These are phyloP conservation scores for Candida khao-thaluensis DNA, from an alignment of 805 yeast species.

Conservation along the genomic window DNA sequence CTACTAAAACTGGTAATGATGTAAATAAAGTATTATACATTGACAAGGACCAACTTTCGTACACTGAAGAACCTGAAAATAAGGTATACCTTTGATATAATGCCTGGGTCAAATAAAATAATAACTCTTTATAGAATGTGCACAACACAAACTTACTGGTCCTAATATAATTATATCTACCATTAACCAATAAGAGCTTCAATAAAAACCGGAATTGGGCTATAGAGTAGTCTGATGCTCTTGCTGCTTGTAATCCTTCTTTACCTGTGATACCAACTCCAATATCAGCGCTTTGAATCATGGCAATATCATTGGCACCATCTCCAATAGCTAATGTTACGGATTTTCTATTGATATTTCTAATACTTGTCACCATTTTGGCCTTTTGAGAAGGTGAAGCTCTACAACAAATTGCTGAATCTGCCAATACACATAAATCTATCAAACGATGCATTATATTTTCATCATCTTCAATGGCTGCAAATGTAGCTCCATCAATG, in stretches of 20 bases:
- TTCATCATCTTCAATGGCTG: constrained; percentile 69
- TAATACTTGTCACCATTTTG: constrained; percentile 75
- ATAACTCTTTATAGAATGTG: constrained; percentile 90
- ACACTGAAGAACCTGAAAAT: constrained; percentile 90
- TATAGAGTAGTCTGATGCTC: constrained; percentile 91
- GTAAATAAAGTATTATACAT: constrained; percentile 97
- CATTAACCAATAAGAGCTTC: constrained; percentile 87
- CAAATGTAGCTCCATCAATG: constrained; percentile 87
- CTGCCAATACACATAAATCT: constrained; percentile 82
- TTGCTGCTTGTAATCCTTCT: constrained; percentile 95
- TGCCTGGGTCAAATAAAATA: constrained; percentile 86
- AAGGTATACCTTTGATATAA: constrained; percentile 81
- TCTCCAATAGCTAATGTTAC: constrained; percentile 97
- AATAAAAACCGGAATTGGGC: constrained; percentile 88
- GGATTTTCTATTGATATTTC: constrained; percentile 60
- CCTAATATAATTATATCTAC: constrained; percentile 90
- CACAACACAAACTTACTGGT: constrained; percentile 89
- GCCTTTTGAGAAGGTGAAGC: constrained; percentile 98
- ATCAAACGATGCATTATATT: constrained; percentile 72
- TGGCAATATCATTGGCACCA: constrained; percentile 98
- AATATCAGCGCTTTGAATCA: constrained; percentile 98
- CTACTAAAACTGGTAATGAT: constrained; percentile 82
- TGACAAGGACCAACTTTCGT: constrained; percentile 94
- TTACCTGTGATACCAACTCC: constrained; percentile 97
- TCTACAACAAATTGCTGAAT: constrained; percentile 91